A percentile compares a stretch with the other conserved stretches of the same genome.
phyloP scores from a whole-genome alignment of 2,329 filamentous ascomycete genomes.

The Fusarium brevicatenulatum region DNA sequence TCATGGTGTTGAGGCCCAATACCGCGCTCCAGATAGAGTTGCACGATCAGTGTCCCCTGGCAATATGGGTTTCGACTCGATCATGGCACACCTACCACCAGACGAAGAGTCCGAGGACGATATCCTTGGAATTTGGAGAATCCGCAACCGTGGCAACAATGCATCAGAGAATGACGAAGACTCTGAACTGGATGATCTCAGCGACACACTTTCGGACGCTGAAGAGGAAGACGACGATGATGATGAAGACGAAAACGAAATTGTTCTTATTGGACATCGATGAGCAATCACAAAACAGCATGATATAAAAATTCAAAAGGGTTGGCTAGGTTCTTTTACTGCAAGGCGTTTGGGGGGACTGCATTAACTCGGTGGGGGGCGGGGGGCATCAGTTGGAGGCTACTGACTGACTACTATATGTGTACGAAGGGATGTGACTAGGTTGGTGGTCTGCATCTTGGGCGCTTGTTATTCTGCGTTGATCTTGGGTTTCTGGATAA shows the following conservation, averaged over 20 bases:
- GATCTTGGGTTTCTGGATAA: neutral
- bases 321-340: conserved; percentile 18
- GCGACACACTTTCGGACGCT: conserved; percentile 54
- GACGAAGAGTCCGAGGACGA: conserved; percentile 64
- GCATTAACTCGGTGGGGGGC: conserved; percentile 18
- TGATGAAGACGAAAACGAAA: conserved; percentile 62
- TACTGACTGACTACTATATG: conserved; percentile 15
- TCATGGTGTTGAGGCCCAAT: conserved; percentile 48
- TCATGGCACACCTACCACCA: conserved; percentile 42
- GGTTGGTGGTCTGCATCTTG: conserved; percentile 21
- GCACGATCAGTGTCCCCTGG: conserved; percentile 58
- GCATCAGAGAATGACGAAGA: conserved; percentile 61
- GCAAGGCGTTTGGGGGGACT: conserved; percentile 39
- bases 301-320: conserved; percentile 10
- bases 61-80: conserved; percentile 42
- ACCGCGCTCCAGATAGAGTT: conserved; percentile 52
- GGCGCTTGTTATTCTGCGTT: conserved; percentile 23
- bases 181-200: conserved; percentile 55
- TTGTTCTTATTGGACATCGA: conserved; percentile 61
- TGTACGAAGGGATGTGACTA: conserved; percentile 20
- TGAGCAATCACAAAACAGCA: conserved; percentile 42
- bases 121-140: conserved; percentile 67
- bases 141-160: conserved; percentile 58
- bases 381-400: conserved; percentile 1
- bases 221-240: conserved; percentile 61